A percentile compares a stretch with the other conserved stretches of the same genome.
Conservation (phyloP, 495 filamentous ascomycete genomes). For the Penicillium nucicola region DNA sequence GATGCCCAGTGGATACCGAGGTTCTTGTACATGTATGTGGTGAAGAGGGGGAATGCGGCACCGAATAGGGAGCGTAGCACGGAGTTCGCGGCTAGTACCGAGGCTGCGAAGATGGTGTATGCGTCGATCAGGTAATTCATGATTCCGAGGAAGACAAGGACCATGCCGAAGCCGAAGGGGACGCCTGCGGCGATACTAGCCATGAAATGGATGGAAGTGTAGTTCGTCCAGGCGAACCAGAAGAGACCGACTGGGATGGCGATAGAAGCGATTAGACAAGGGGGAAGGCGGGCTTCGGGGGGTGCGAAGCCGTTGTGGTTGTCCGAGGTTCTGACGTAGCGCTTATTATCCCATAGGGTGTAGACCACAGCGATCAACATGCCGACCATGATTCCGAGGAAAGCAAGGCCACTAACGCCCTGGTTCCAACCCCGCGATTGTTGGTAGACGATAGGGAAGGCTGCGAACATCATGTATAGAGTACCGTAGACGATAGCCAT, state of each 20-base stretch:
- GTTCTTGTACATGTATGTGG: slow-evolving; percentile 68
- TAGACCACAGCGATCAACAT: slow-evolving; percentile 64
- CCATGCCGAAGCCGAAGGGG: slow-evolving; percentile 74
- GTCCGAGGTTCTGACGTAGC: slow-evolving; percentile 37
- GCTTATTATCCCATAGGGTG: slow-evolving; percentile 48
- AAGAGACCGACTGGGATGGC: slow-evolving; percentile 53
- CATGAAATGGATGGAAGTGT: slow-evolving; percentile 66
- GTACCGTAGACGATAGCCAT: slow-evolving; percentile 74
- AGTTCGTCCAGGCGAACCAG: slow-evolving; percentile 70
- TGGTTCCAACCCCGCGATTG: slow-evolving; percentile 70
- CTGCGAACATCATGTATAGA: slow-evolving; percentile 82
- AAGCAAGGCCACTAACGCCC: slow-evolving; percentile 71
- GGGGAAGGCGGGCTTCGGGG: slow-evolving; percentile 48
- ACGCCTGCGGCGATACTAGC: slow-evolving; percentile 60
- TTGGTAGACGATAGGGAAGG: slow-evolving; percentile 75
- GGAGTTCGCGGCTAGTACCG: slow-evolving; percentile 73
- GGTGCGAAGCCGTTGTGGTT: slow-evolving; percentile 39
- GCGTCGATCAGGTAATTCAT: slow-evolving; percentile 81
- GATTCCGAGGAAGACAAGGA: slow-evolving; percentile 70
- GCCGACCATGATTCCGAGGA: slow-evolving; percentile 77
- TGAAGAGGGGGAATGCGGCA: slow-evolving; percentile 84
- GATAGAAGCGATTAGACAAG: slow-evolving; percentile 39
- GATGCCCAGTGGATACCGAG: slow-evolving; percentile 83
- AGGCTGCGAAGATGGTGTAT: slow-evolving; percentile 79
- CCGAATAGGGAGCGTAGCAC: slow-evolving; percentile 69